These are phyloP conservation scores for Phytophthora meadii DNA, from an alignment of 352 stramenopile species.

Conservation along the genomic window DNA sequence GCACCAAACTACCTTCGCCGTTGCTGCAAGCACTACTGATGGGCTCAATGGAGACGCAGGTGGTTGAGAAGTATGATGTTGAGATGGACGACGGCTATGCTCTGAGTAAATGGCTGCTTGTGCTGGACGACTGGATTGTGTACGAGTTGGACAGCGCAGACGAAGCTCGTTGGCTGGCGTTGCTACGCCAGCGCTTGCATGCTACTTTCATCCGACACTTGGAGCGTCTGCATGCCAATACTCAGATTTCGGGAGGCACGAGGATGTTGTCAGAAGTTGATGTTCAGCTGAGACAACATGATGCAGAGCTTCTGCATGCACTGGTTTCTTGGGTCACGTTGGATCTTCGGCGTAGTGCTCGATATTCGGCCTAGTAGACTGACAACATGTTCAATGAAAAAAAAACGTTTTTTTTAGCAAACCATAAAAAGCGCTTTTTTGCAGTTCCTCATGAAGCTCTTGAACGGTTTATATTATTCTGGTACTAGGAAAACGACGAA, in stretches of 20 bases:
- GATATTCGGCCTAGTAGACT: not conserved
- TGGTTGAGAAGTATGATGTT: slow-evolving; percentile 37
- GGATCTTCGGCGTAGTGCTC: slow-evolving; percentile 41
- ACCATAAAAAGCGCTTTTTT: too few relatives aligned
- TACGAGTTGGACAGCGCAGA: slow-evolving; percentile 55
- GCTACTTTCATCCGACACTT: slow-evolving; percentile 74
- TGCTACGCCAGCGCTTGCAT: slow-evolving; percentile 64
- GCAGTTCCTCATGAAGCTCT: too few relatives aligned
- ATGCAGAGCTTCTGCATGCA: slow-evolving; percentile 56
- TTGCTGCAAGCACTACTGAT: slow-evolving; percentile 72
- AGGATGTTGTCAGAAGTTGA: slow-evolving; percentile 11
- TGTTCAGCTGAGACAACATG: slow-evolving; percentile 48
- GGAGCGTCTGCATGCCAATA: slow-evolving; percentile 55
- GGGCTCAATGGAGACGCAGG: slow-evolving; percentile 50
- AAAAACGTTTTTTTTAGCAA: too few relatives aligned
- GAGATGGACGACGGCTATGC: slow-evolving; percentile 14
- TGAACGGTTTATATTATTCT: too few relatives aligned
- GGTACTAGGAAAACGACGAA: slow-evolving; percentile 52
- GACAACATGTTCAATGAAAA: too few relatives aligned
- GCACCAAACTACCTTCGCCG: slow-evolving; percentile 67
- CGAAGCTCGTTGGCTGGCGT: slow-evolving; percentile 56
- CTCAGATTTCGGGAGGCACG: slow-evolving; percentile 22
- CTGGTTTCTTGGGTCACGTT: slow-evolving; percentile 60
- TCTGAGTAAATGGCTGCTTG: slow-evolving; percentile 49
- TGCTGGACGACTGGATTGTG: slow-evolving; percentile 82